phyloP scores from a whole-genome alignment of 2,329 filamentous ascomycete species.

The Trichoderma sp. region DNA sequence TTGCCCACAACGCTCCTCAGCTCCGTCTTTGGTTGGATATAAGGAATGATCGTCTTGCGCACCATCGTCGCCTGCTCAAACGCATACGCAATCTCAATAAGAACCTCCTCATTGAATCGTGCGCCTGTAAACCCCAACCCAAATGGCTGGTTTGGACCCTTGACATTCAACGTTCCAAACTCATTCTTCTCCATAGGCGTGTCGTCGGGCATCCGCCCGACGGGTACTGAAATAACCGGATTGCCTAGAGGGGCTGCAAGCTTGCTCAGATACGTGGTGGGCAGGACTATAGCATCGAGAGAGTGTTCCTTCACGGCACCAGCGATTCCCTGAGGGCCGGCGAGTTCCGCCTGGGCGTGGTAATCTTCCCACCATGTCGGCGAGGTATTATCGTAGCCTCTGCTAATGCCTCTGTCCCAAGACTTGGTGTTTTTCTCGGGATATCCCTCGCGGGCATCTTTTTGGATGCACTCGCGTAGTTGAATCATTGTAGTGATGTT shows the following conservation, averaged over 20 bases:
- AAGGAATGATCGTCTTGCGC: conserved; percentile 28
- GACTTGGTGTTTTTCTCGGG: conserved; percentile 53
- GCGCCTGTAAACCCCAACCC: conserved; percentile 61
- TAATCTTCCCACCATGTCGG: conserved; percentile 41
- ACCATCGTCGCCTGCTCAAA: conserved; percentile 58
- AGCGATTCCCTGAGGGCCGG: conserved; percentile 36
- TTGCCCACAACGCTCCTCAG: conserved; percentile 25
- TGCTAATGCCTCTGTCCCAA: conserved; percentile 52
- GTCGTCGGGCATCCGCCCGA: conserved; percentile 53
- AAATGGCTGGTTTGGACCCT: conserved; percentile 55
- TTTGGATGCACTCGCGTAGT: conserved; percentile 54
- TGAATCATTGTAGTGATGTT: conserved; percentile 50
- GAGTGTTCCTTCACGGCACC: not conserved
- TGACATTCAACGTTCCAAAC: conserved; percentile 33
- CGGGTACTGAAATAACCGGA: conserved; percentile 55
- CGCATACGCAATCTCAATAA: conserved; percentile 65
- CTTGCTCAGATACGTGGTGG: not conserved
- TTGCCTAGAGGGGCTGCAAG: not conserved
- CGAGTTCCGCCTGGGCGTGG: conserved; percentile 22
- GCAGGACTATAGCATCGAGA: not conserved
- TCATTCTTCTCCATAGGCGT: not conserved
- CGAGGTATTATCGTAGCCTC: not conserved
- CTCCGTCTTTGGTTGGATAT: conserved; percentile 32
- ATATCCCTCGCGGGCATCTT: conserved; percentile 51
- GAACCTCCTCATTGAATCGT: conserved; percentile 56